These are phyloP conservation scores for Vigna nakashimae DNA, from an alignment of 306 rosid genomes.

Conservation along the genomic window DNA sequence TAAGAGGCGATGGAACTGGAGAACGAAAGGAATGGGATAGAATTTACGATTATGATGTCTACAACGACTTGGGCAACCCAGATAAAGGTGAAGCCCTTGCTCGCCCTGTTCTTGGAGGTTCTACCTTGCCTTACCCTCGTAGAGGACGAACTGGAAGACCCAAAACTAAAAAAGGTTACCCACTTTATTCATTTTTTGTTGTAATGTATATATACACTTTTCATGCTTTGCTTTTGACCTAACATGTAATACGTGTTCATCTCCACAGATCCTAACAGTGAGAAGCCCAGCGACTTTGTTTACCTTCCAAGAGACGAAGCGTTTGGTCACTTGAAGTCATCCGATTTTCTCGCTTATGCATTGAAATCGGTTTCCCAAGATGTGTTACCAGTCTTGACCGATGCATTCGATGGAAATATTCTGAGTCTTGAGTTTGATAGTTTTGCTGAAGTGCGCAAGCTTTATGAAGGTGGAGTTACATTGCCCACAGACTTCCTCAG, in stretches of 20 bases:
- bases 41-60: constrained; percentile 73
- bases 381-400: constrained; percentile 53
- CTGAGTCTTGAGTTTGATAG: constrained; percentile 54
- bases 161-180: constrained; percentile 50
- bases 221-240: neutral
- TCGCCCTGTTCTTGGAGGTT: constrained; percentile 80
- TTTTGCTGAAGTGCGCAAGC: constrained; percentile 57
- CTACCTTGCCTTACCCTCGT: constrained; percentile 73
- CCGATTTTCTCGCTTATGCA: constrained; percentile 37
- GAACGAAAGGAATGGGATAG: constrained; percentile 71
- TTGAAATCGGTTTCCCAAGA: constrained; percentile 63
- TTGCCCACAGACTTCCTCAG: constrained; percentile 51
- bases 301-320: constrained; percentile 76
- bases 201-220: constrained; percentile 42
- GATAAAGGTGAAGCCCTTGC: constrained; percentile 20
- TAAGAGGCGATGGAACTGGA: constrained; percentile 76
- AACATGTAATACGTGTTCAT: too few relatives aligned
- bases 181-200: neutral
- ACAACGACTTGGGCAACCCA: constrained; percentile 71
- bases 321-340: constrained; percentile 35
- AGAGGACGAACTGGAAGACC: constrained; percentile 78
- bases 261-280: constrained; percentile 56
- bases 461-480: constrained; percentile 67
- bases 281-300: constrained; percentile 40
- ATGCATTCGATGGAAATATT: constrained; percentile 38